Evolutionary conservation across 2,329 filamentous ascomycete genomes (phyloP).

Genomic region (Diplodia sapinea): DNA sequence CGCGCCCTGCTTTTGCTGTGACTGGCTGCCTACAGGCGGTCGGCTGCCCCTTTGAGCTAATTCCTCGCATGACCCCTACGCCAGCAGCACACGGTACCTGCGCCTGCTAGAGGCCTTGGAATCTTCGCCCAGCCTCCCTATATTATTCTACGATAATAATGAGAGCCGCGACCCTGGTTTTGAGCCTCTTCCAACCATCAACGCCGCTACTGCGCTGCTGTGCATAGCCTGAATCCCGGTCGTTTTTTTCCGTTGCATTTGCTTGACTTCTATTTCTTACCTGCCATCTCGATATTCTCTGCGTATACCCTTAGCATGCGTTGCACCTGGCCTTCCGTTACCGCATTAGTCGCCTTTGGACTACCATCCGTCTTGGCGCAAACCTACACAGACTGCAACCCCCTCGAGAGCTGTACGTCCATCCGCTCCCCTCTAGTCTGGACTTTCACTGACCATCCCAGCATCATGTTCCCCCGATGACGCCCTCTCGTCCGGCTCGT

Average conservation of each 20-base stretch:
- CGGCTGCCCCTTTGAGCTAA: constrained; percentile 8
- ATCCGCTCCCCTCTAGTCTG: constrained; percentile 6
- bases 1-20: not conserved
- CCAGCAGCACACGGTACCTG: constrained; percentile 8
- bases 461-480: constrained; percentile 41
- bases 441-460: constrained; percentile 31
- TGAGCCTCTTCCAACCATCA: constrained; percentile 22
- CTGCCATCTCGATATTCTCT: not conserved
- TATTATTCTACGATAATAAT: constrained; percentile 21
- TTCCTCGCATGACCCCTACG: constrained; percentile 7
- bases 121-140: constrained; percentile 21
- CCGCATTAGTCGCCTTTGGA: not conserved
- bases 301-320: constrained; percentile 8
- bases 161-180: constrained; percentile 3
- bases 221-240: constrained; percentile 15
- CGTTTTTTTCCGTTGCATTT: not conserved
- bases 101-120: not conserved
- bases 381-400: constrained; percentile 46
- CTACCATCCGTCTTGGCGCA: constrained; percentile 36
- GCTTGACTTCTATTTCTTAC: not conserved
- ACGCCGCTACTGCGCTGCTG: constrained; percentile 23
- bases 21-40: not conserved
- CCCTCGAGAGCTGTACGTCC: constrained; percentile 33
- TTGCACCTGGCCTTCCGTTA: not conserved
- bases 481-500: constrained; percentile 39